A percentile compares a stretch with the other conserved stretches of the same genome.
Conservation (phyloP, 2,329 filamentous ascomycete genomes). For the Hypomyces perniciosus region DNA sequence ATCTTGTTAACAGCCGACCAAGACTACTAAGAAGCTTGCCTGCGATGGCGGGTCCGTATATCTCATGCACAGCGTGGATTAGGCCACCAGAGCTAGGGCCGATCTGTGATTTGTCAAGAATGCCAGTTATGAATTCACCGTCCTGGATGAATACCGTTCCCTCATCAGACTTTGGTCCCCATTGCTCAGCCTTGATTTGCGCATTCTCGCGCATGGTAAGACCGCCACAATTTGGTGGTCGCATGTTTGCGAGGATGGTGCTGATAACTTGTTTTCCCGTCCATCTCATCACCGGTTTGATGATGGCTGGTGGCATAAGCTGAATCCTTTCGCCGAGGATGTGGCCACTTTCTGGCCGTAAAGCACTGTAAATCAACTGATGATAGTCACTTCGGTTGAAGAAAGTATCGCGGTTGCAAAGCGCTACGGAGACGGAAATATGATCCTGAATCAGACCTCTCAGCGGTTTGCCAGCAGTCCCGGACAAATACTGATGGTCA, state of each 20-base stretch:
- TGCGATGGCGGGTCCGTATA: slow-evolving; percentile 81
- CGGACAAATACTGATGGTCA: slow-evolving; percentile 93
- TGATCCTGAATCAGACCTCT: slow-evolving; percentile 98
- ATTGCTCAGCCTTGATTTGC: slow-evolving; percentile 70
- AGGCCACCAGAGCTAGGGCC: slow-evolving; percentile 82
- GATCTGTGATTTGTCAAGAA: slow-evolving; percentile 93
- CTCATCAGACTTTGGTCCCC: slow-evolving; percentile 69
- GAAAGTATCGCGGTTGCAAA: slow-evolving; percentile 88
- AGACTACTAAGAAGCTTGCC: slow-evolving; percentile 85
- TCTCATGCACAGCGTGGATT: slow-evolving; percentile 87
- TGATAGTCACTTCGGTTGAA: slow-evolving; percentile 86
- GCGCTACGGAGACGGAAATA: slow-evolving; percentile 85
- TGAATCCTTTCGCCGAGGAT: slow-evolving; percentile 77
- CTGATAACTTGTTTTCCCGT: slow-evolving; percentile 95
- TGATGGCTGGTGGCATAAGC: slow-evolving; percentile 71
- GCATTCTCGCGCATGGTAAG: slow-evolving; percentile 75
- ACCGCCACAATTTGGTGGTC: slow-evolving; percentile 66
- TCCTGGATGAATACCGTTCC: slow-evolving; percentile 75
- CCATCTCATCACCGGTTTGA: slow-evolving; percentile 79
- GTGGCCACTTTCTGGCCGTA: slow-evolving; percentile 86
- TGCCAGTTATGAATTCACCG: slow-evolving; percentile 82
- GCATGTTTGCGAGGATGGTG: slow-evolving; percentile 88
- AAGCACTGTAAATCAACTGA: slow-evolving; percentile 82
- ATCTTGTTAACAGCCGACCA: slow-evolving; percentile 80
- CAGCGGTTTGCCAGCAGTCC: slow-evolving; percentile 86